phyloP scores from a whole-genome alignment of 305 asterid genomes.

The Andrographis paniculata region DNA sequence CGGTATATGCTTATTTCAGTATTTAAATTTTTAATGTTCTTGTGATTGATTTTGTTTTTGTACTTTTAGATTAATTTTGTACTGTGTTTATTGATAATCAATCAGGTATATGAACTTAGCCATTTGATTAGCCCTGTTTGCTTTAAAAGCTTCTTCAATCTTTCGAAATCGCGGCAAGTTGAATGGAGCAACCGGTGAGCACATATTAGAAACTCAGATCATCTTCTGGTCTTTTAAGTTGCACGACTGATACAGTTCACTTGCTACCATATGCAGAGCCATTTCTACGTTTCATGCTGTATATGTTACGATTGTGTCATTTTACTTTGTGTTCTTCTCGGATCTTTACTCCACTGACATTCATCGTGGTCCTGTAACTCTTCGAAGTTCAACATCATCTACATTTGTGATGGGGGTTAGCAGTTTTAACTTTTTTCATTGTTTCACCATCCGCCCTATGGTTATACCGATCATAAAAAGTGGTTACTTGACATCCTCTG shows the following conservation, averaged over 20 bases:
- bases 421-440: constrained; percentile 9
- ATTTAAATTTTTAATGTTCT: too few species aligned
- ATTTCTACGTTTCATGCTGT: constrained; percentile 72
- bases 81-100: constrained; percentile 10
- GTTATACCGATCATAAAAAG: background rate
- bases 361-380: constrained; percentile 34
- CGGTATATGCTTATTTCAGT: constrained; percentile 26
- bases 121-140: constrained; percentile 37
- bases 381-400: constrained; percentile 52
- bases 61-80: constrained; percentile 1
- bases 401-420: constrained; percentile 65
- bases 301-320: constrained; percentile 41
- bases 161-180: constrained; percentile 42
- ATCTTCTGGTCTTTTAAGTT: constrained; percentile 1
- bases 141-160: constrained; percentile 54
- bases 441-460: background rate
- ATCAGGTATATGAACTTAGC: constrained; percentile 65
- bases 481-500: constrained; percentile 3
- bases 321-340: constrained; percentile 53
- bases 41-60: constrained; percentile 1
- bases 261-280: constrained; percentile 37
- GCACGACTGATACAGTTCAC: background rate
- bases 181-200: constrained; percentile 88
- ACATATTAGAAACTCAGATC: background rate
- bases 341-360: constrained; percentile 39